These are phyloP conservation scores for Endotrypanum monterogeii DNA, from an alignment of 208 protist genomes.

Conservation along the genomic window DNA sequence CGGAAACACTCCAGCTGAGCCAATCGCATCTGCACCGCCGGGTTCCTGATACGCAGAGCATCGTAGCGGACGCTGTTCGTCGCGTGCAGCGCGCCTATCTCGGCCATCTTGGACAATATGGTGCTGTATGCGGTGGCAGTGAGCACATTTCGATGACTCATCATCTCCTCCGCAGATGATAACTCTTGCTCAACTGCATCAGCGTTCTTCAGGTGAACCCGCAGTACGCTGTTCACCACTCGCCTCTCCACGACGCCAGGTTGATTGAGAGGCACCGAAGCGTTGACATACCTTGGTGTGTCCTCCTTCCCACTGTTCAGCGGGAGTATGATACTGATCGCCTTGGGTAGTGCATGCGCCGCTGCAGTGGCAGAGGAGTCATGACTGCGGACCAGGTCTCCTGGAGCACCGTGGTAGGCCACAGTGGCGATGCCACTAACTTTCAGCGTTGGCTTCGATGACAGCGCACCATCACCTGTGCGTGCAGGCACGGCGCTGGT, in stretches of 20 bases:
- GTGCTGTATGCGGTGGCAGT: constrained; percentile 68
- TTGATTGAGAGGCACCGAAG: constrained; percentile 36
- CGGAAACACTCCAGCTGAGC: constrained; percentile 61
- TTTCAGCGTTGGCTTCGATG: constrained; percentile 26
- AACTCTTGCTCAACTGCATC: constrained; percentile 27
- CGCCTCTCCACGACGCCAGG: constrained; percentile 34
- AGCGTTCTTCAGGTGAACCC: constrained; percentile 38
- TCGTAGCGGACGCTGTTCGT: constrained; percentile 70
- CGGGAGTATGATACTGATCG: constrained; percentile 26
- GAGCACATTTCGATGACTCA: constrained; percentile 55
- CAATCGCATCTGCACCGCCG: constrained; percentile 63
- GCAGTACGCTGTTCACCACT: constrained; percentile 38
- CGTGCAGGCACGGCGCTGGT: constrained; percentile 17
- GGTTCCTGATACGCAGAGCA: constrained; percentile 67
- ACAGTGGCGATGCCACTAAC: constrained; percentile 19
- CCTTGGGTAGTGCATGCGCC: constrained; percentile 1
- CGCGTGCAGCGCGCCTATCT: constrained; percentile 67
- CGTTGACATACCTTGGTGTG: constrained; percentile 18
- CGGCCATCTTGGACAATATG: constrained; percentile 52
- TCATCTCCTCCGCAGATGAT: constrained; percentile 31
- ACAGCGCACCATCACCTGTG: constrained; percentile 2
- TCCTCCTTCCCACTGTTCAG: constrained; percentile 9
- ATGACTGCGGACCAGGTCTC: background rate
- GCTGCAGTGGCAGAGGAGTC: background rate
- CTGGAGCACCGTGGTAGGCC: background rate